These are phyloP conservation scores for Scheffersomyces spartinae DNA, from an alignment of 805 yeast genomes.

Conservation along the genomic window DNA sequence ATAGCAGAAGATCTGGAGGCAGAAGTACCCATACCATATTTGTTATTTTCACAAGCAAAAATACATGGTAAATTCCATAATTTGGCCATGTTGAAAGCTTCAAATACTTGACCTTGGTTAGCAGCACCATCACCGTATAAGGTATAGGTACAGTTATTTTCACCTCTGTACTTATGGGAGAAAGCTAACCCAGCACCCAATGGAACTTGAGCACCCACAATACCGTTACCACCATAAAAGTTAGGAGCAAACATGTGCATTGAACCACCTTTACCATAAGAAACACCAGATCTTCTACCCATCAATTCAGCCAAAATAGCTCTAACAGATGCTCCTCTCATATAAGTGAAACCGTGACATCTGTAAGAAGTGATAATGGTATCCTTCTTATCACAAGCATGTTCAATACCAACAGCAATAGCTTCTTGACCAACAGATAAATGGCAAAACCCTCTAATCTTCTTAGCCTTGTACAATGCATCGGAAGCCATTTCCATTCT, in stretches of 20 bases:
- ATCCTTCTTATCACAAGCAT: conserved; percentile 78
- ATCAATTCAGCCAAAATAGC: conserved; percentile 88
- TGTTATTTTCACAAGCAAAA: conserved; percentile 97
- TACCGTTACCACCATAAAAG: conserved; percentile 99
- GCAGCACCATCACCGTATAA: conserved; percentile 99
- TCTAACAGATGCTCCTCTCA: conserved; percentile 90
- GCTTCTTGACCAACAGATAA: conserved; percentile 98
- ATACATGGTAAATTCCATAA: conserved; percentile 93
- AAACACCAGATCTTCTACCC: conserved; percentile 93
- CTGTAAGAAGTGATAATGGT: conserved; percentile 93
- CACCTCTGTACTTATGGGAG: conserved; percentile 89
- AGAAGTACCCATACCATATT: conserved; percentile 99
- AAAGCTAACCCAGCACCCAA: conserved; percentile 97
- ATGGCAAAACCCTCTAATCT: conserved; percentile 98
- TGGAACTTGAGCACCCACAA: conserved; percentile 99
- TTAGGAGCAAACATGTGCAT: conserved; percentile 97
- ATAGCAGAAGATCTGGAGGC: conserved; percentile 95
- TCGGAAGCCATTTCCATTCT: conserved; percentile 99
- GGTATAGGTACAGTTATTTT: conserved; percentile 68
- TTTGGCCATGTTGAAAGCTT: conserved; percentile 97
- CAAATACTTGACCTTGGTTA: conserved; percentile 98
- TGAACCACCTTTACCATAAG: conserved; percentile 98
- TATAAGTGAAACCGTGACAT: conserved; percentile 97
- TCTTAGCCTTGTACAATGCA: conserved; percentile 95
- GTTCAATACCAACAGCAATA: conserved; percentile 95